phyloP scores from a whole-genome alignment of 2,329 filamentous ascomycete genomes.

The Leptographium wingfieldii region DNA sequence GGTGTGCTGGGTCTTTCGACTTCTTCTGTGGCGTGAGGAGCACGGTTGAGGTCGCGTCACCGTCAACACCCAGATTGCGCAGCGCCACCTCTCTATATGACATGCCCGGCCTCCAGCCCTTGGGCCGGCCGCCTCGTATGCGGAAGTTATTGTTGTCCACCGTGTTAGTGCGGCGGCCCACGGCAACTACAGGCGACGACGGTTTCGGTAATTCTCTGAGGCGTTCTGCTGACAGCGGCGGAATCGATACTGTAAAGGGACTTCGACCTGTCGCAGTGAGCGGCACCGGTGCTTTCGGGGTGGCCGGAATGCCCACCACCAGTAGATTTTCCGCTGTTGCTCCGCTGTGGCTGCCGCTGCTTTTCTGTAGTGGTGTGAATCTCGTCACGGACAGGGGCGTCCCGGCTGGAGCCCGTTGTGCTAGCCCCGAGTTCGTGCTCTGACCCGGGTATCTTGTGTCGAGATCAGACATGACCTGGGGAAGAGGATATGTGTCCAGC shows the following conservation, averaged over 20 bases:
- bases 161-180: conserved; percentile 2
- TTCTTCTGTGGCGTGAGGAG: conserved; percentile 1
- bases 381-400: not conserved
- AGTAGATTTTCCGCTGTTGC: not conserved
- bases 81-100: conserved; percentile 16
- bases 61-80: conserved; percentile 9
- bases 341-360: not conserved
- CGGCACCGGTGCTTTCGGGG: not conserved
- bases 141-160: conserved; percentile 5
- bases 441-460: not conserved
- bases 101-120: conserved; percentile 29
- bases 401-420: not conserved
- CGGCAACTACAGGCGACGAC: not conserved
- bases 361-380: not conserved
- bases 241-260: not conserved
- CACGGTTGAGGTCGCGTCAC: conserved; percentile 1
- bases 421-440: not conserved
- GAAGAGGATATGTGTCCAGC: not conserved
- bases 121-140: conserved; percentile 32
- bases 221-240: not conserved
- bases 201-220: not conserved
- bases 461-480: conserved; percentile 9
- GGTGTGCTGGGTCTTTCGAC: not conserved
- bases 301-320: not conserved
- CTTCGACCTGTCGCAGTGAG: not conserved